Evolutionary conservation across 2,329 filamentous ascomycete genomes (phyloP).

Genomic region (Aspergillus versicolor): DNA sequence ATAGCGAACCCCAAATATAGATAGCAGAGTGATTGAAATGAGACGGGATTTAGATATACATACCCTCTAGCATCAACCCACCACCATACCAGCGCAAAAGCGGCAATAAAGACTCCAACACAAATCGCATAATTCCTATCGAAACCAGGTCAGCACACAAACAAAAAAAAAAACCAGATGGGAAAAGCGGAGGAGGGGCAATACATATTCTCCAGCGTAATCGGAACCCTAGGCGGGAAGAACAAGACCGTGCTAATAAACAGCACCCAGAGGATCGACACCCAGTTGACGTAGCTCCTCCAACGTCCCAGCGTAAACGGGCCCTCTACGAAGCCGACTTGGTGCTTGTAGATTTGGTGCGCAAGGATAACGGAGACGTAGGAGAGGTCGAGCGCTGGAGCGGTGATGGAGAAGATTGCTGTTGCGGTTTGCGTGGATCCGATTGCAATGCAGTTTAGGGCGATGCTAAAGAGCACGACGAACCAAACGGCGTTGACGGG

Average conservation of each 20-base stretch:
- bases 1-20: neutral
- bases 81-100: conserved; percentile 54
- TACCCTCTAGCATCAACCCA: conserved; percentile 42
- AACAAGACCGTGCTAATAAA: conserved; percentile 64
- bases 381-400: conserved; percentile 52
- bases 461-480: conserved; percentile 57
- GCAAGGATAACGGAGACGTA: conserved; percentile 63
- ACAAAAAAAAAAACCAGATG: neutral
- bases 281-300: conserved; percentile 55
- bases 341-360: conserved; percentile 53
- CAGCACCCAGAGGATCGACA: conserved; percentile 60
- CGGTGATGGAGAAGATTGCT: conserved; percentile 55
- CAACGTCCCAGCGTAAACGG: conserved; percentile 59
- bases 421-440: conserved; percentile 46
- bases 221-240: conserved; percentile 49
- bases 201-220: conserved; percentile 51
- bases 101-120: conserved; percentile 46
- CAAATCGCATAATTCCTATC: conserved; percentile 50
- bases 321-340: conserved; percentile 56
- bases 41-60: conserved; percentile 16
- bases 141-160: neutral
- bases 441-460: conserved; percentile 51
- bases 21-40: conserved; percentile 11
- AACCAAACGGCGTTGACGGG: conserved; percentile 65
- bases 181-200: no score